phyloP scores from a whole-genome alignment of 1,139 yeast species.

The Starmera stellimalicola region DNA sequence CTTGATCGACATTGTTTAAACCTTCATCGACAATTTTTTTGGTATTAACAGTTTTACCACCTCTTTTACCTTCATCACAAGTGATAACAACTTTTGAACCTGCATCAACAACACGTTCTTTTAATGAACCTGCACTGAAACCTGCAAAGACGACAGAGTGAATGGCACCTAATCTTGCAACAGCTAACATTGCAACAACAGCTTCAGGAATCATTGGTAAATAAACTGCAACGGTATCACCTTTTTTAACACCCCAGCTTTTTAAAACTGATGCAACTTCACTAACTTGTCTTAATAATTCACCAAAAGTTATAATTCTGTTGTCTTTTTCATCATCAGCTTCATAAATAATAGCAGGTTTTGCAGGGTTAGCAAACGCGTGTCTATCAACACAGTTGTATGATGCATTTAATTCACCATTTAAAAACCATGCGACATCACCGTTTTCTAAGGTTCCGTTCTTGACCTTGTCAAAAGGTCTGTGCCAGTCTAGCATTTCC shows the following conservation, averaged over 20 bases:
- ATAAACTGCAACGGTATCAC: constrained; percentile 95
- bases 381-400: constrained; percentile 97
- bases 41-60: constrained; percentile 85
- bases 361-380: constrained; percentile 79
- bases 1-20: constrained; percentile 64
- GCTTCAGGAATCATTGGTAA: constrained; percentile 98
- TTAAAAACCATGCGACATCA: constrained; percentile 86
- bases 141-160: constrained; percentile 98
- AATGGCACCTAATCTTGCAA: constrained; percentile 90
- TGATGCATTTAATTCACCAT: constrained; percentile 88
- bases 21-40: constrained; percentile 95
- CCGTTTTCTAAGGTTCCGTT: constrained; percentile 70
- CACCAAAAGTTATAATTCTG: constrained; percentile 69
- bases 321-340: constrained; percentile 86
- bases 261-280: constrained; percentile 80
- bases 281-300: constrained; percentile 79
- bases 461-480: constrained; percentile 64
- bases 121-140: constrained; percentile 86
- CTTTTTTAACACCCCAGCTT: constrained; percentile 83
- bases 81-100: constrained; percentile 84
- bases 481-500: constrained; percentile 77
- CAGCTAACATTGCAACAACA: constrained; percentile 86
- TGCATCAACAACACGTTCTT: constrained; percentile 87
- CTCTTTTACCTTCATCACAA: constrained; percentile 94
- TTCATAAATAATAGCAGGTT: constrained; percentile 86